A percentile compares a stretch with the other conserved stretches of the same genome.
Evolutionary conservation across 2,329 filamentous ascomycete species (phyloP).

Genomic region (Trichocomaceae sp.): DNA sequence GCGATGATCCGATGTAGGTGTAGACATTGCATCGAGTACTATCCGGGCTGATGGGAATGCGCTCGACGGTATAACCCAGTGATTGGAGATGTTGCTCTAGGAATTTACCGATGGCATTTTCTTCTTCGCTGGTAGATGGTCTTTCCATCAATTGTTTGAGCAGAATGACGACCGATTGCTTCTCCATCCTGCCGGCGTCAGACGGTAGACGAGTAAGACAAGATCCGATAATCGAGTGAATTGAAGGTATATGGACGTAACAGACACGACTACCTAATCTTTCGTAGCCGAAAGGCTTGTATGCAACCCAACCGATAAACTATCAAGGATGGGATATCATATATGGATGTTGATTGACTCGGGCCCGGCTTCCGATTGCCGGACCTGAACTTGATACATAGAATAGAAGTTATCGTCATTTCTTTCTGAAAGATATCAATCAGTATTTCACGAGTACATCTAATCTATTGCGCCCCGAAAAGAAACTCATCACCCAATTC

Average conservation of each 20-base stretch:
- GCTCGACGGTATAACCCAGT: conserved; percentile 33
- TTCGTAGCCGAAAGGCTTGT: neutral
- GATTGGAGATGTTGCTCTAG: conserved; percentile 26
- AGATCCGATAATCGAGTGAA: conserved; percentile 2
- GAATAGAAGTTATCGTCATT: conserved; percentile 4
- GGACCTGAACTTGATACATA: neutral
- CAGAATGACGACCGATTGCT: conserved; percentile 21
- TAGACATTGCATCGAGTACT: conserved; percentile 35
- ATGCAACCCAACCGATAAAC: neutral
- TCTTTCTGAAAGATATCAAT: neutral
- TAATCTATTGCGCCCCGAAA: conserved; percentile 7
- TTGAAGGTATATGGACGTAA: conserved; percentile 1
- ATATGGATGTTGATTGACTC: conserved; percentile 7
- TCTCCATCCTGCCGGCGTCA: neutral
- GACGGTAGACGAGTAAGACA: neutral
- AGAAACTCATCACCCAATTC: conserved; percentile 15
- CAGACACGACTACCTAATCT: neutral
- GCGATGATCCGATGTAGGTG: conserved; percentile 30
- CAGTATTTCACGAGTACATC: neutral
- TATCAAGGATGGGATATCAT: neutral
- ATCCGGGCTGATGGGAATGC: conserved; percentile 27
- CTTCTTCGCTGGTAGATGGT: conserved; percentile 33
- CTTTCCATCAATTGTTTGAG: conserved; percentile 32
- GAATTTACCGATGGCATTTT: conserved; percentile 31
- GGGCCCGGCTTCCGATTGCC: conserved; percentile 1